Percentiles rank a stretch among this genome's conserved stretches.
phyloP scores from a whole-genome alignment of 371 early-diverging fungal species.

The Mortierella polycephala region DNA sequence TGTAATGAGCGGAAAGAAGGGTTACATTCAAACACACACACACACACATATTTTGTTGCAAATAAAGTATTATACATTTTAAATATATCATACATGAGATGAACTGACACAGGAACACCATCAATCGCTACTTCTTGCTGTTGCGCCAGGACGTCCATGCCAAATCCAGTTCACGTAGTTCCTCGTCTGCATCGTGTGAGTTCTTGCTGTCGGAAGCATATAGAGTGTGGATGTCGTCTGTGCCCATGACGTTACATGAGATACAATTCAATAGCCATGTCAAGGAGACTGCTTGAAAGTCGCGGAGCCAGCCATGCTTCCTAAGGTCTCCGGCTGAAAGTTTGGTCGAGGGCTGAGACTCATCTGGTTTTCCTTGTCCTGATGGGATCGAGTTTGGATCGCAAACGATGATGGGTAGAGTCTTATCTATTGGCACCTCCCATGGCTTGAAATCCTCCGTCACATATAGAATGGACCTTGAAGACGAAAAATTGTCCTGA shows the following conservation, averaged over 20 bases:
- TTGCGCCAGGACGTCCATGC: slow-evolving; percentile 24
- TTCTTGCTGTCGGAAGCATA: slow-evolving; percentile 1
- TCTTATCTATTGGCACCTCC: slow-evolving; percentile 23
- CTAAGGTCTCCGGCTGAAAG: neutral
- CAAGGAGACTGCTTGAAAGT: slow-evolving; percentile 35
- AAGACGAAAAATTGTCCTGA: neutral
- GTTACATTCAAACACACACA: too few species aligned
- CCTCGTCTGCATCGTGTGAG: neutral
- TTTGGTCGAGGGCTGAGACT: too few species aligned
- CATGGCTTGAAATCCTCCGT: slow-evolving; percentile 41
- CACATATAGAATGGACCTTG: slow-evolving; percentile 22
- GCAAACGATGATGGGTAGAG: slow-evolving; percentile 37
- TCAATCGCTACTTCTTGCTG: neutral
- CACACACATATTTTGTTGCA: too few species aligned
- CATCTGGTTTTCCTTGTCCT: neutral
- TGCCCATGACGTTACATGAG: slow-evolving; percentile 35
- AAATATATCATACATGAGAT: too few species aligned
- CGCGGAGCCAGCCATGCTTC: slow-evolving; percentile 41
- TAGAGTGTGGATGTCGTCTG: slow-evolving; percentile 19
- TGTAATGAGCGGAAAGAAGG: too few species aligned
- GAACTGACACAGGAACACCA: too few species aligned
- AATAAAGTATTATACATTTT: too few species aligned
- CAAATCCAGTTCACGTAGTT: slow-evolving; percentile 6
- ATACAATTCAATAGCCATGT: slow-evolving; percentile 44
- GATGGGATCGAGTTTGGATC: slow-evolving; percentile 33